phyloP scores from a whole-genome alignment of 2,329 filamentous ascomycete species.

The Ceratocystis huliohia region DNA sequence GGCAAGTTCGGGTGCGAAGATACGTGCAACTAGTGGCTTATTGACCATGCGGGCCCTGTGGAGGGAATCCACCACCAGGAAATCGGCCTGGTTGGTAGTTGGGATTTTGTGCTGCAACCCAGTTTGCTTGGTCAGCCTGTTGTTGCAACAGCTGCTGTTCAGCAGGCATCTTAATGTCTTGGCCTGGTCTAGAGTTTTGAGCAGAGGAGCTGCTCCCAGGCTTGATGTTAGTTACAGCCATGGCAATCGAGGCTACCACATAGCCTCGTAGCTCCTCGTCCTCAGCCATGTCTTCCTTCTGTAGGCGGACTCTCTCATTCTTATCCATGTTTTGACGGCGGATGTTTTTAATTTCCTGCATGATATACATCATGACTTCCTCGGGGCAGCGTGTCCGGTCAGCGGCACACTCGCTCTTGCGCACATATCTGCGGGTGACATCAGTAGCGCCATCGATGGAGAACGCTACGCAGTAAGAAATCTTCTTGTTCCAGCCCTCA shows the following conservation, averaged over 20 bases:
- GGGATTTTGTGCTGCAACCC: slow-evolving; percentile 14
- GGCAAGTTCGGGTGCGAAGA: not conserved
- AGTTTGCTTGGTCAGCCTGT: slow-evolving; percentile 14
- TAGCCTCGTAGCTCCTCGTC: slow-evolving; percentile 62
- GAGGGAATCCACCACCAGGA: not conserved
- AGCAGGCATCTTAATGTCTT: slow-evolving; percentile 48
- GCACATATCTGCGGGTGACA: slow-evolving; percentile 55
- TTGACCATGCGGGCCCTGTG: not conserved
- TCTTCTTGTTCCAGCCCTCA: slow-evolving; percentile 91
- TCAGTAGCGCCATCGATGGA: slow-evolving; percentile 71
- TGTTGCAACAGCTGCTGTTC: slow-evolving; percentile 38
- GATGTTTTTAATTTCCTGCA: slow-evolving; percentile 78
- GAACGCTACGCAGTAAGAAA: slow-evolving; percentile 95
- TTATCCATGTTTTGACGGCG: slow-evolving; percentile 76
- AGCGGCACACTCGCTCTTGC: slow-evolving; percentile 58
- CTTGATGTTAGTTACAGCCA: slow-evolving; percentile 57
- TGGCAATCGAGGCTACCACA: slow-evolving; percentile 60
- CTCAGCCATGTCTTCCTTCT: slow-evolving; percentile 67
- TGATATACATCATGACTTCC: slow-evolving; percentile 79
- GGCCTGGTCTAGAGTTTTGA: slow-evolving; percentile 27
- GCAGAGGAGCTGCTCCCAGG: slow-evolving; percentile 30
- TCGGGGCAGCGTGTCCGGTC: slow-evolving; percentile 72
- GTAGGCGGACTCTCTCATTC: slow-evolving; percentile 66
- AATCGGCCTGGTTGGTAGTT: slow-evolving; percentile 16
- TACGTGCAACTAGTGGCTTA: not conserved